Conservation (phyloP, 2,329 filamentous ascomycete genomes). For the Colletotrichum trifolii region DNA sequence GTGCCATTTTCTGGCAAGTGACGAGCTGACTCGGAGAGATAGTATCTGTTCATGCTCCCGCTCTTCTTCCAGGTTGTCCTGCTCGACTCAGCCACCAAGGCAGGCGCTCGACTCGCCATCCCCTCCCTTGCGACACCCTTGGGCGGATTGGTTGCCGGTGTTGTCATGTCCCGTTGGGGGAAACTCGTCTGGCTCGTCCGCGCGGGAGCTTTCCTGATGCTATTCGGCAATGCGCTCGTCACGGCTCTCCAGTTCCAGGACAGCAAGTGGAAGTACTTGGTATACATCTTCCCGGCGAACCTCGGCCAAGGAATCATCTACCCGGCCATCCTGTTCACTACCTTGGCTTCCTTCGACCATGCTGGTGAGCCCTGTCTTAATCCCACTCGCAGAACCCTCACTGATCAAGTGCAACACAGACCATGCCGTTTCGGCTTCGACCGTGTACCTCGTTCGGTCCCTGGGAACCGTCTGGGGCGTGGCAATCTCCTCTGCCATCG, state of each 20-base stretch:
- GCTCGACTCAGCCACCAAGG: conserved; percentile 70
- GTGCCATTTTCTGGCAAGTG: background rate
- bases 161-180: conserved; percentile 68
- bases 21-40: background rate
- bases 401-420: conserved; percentile 51
- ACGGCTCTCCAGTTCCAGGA: conserved; percentile 61
- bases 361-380: conserved; percentile 55
- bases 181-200: conserved; percentile 64
- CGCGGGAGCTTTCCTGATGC: conserved; percentile 61
- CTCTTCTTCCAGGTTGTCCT: conserved; percentile 77
- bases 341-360: conserved; percentile 71
- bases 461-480: conserved; percentile 74
- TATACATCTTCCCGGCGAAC: conserved; percentile 68
- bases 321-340: conserved; percentile 69
- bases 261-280: conserved; percentile 63
- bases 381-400: background rate
- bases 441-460: conserved; percentile 72
- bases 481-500: conserved; percentile 69
- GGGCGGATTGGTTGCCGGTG: conserved; percentile 66
- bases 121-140: conserved; percentile 70
- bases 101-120: conserved; percentile 72
- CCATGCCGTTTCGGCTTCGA: conserved; percentile 71
- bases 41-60: conserved; percentile 76
- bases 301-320: conserved; percentile 70
- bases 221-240: conserved; percentile 64